Evolutionary conservation across 2,329 filamentous ascomycete species (phyloP).

Genomic region (Talaromyces sp.): DNA sequence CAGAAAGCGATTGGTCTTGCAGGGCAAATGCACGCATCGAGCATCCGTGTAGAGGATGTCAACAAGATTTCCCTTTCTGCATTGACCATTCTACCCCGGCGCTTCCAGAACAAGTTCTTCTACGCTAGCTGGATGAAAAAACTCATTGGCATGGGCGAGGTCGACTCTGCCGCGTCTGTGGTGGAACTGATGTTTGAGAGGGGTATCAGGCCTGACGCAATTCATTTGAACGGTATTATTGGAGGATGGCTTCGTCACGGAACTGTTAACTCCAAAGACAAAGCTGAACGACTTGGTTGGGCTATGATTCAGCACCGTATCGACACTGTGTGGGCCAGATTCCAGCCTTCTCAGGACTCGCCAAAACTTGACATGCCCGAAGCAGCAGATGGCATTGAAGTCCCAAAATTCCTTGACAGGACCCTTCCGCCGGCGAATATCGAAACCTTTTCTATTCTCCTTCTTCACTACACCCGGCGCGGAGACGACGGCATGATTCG

Average conservation of each 20-base stretch:
- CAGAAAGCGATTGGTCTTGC: constrained; percentile 33
- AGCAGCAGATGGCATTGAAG: constrained; percentile 16
- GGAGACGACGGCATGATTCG: constrained; percentile 54
- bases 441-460: constrained; percentile 72
- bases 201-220: constrained; percentile 62
- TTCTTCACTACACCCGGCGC: constrained; percentile 64
- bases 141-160: constrained; percentile 65
- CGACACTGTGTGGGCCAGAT: constrained; percentile 50
- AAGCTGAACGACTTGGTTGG: constrained; percentile 67
- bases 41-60: constrained; percentile 38
- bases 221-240: constrained; percentile 77
- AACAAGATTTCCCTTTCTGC: constrained; percentile 45
- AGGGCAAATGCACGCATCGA: constrained; percentile 36
- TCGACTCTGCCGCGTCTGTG: constrained; percentile 66
- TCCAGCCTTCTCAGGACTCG: constrained; percentile 16
- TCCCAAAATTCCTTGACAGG: constrained; percentile 36
- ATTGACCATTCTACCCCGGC: constrained; percentile 48
- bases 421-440: constrained; percentile 57
- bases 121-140: constrained; percentile 85
- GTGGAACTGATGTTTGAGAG: constrained; percentile 69
- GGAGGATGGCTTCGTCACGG: constrained; percentile 69
- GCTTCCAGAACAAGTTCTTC: constrained; percentile 68
- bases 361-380: constrained; percentile 23
- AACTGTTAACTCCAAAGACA: constrained; percentile 48
- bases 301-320: constrained; percentile 68